Evolutionary conservation across 371 early-diverging fungal species (phyloP), one percentile per base, ranked within the genome.

Genomic region (Nematocida ironsii): DNA sequence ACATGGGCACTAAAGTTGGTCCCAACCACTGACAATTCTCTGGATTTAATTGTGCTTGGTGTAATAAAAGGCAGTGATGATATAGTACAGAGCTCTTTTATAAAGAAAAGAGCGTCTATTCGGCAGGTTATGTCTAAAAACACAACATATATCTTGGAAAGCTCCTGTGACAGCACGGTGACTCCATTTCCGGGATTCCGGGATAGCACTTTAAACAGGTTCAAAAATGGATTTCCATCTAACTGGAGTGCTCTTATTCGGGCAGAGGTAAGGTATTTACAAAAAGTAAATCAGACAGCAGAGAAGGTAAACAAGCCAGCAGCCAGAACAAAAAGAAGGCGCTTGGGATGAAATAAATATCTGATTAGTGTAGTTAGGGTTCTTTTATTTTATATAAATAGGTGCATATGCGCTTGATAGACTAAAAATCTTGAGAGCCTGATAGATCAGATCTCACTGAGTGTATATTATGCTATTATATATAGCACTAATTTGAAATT

Each of bases 1-100:
- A 50, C 72, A 23, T 74, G 74, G 74, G 52, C 74, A 5, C 62
- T 74, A 42, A 74, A 74, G 67, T 67, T 74, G 3, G 55, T 74
- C 3, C 39, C 5, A 27, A 25, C 6, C 45, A 25, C 72, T 11
- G 64, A 62, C 5, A 42, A 67, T 6, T 33, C 7, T 7, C 48
- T 74, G 7, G 25, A 62, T 33, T 4, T 66, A 45, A 57, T 74
- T 42, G 54, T 74, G 4, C 39, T 74, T 44, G 74, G 74, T 5
- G 45, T 66, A 18, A 66, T 74, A 16, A 55, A 66, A 57, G 67
- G 42, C 33, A 66, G 48, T 0, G 20, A 66, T 9, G 52, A 66
- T 33, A 74, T 74, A 25, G 66, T 66, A 5, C 74, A 74, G 44
- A 64, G 66, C 56, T 74, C 74, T 11, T 74, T 74, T 39, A 66